phyloP scores from a whole-genome alignment of 495 filamentous ascomycete species.

The Talaromyces liani region DNA sequence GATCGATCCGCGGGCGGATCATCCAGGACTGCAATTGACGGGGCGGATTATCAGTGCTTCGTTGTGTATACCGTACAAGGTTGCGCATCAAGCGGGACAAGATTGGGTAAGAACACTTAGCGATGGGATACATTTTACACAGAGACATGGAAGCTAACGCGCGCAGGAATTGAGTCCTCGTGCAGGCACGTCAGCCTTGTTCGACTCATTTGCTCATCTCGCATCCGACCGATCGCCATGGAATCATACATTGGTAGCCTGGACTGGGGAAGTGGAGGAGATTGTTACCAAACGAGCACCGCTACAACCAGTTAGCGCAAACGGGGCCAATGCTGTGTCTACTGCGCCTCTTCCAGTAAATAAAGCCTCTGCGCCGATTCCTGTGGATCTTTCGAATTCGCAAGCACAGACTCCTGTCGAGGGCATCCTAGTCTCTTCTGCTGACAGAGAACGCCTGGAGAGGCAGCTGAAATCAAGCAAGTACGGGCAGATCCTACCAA shows the following conservation, averaged over 20 bases:
- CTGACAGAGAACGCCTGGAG: slow-evolving; percentile 64
- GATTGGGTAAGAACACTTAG: slow-evolving; percentile 57
- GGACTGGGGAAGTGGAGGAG: slow-evolving; percentile 81
- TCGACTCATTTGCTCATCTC: slow-evolving; percentile 79
- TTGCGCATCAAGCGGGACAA: slow-evolving; percentile 56
- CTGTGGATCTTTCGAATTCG: slow-evolving; percentile 51
- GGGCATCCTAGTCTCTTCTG: slow-evolving; percentile 53
- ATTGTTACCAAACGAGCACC: slow-evolving; percentile 26
- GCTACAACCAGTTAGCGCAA: slow-evolving; percentile 26
- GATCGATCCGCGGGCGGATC: slow-evolving; percentile 49
- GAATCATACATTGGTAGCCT: slow-evolving; percentile 83
- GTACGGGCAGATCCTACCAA: slow-evolving; percentile 64
- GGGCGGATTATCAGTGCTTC: slow-evolving; percentile 82
- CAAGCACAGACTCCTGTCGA: slow-evolving; percentile 52
- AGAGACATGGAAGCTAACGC: slow-evolving; percentile 8
- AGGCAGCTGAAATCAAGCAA: slow-evolving; percentile 58
- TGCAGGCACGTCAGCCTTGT: slow-evolving; percentile 78
- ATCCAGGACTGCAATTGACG: slow-evolving; percentile 64
- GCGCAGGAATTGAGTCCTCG: slow-evolving; percentile 62
- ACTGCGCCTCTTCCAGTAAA: slow-evolving; percentile 27
- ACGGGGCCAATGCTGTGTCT: slow-evolving; percentile 16
- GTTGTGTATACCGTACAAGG: slow-evolving; percentile 73
- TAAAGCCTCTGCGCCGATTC: slow-evolving; percentile 65
- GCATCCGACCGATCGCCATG: slow-evolving; percentile 67
- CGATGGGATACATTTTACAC: too few relatives aligned